Percentiles rank a stretch among this genome's conserved stretches.
Conservation (phyloP, 257 asterid genomes). For the Solanum clarkiae region DNA sequence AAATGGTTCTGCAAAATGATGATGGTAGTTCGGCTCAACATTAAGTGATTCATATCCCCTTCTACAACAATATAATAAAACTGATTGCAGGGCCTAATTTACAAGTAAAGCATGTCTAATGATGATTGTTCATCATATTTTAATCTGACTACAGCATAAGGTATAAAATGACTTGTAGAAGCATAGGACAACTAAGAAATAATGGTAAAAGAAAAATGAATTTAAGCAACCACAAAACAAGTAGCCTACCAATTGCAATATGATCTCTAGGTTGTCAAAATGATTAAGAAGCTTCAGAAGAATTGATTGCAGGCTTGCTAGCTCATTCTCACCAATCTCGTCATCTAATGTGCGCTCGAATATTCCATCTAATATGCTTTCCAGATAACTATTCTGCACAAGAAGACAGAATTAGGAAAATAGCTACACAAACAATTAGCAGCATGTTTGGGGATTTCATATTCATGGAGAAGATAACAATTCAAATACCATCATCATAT, state of each 20-base stretch:
- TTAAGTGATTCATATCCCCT: neutral
- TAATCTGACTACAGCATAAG: neutral
- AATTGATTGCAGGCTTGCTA: conserved; percentile 57
- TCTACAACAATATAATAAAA: neutral
- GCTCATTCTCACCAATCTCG: conserved; percentile 43
- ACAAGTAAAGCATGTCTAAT: neutral
- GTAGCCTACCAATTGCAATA: conserved; percentile 53
- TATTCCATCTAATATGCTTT: conserved; percentile 47
- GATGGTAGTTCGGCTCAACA: neutral
- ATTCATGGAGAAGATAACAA: neutral
- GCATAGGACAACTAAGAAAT: neutral
- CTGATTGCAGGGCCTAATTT: neutral
- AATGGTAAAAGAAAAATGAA: neutral
- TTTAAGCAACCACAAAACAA: neutral
- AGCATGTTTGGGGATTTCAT: neutral
- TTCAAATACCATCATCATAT: neutral
- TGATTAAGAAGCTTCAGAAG: conserved; percentile 48
- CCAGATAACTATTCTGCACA: conserved; percentile 41
- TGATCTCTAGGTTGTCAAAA: conserved; percentile 35
- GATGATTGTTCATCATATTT: neutral
- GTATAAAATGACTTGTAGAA: conserved; percentile 1
- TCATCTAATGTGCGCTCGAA: conserved; percentile 28
- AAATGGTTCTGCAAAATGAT: conserved; percentile 66
- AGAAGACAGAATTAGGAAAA: conserved; percentile 1
- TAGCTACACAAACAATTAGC: neutral